These are phyloP conservation scores for Pinus albicaulis DNA, from an alignment of 75 land plant species.

Conservation along the genomic window DNA sequence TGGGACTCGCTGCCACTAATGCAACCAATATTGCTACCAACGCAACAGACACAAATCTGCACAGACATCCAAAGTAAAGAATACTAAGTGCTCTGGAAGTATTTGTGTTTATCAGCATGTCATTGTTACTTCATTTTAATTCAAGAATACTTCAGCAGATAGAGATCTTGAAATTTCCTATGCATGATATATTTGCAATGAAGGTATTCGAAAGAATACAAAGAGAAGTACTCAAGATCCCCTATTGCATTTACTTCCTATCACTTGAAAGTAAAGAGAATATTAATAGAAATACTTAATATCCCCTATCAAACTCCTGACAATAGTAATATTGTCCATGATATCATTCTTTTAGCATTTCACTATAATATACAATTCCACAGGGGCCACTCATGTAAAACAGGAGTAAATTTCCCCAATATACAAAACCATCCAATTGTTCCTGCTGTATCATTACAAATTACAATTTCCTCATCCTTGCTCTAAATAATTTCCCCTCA, in stretches of 20 bases:
- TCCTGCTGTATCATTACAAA: background rate
- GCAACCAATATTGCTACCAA: conserved; percentile 73
- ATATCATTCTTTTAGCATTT: background rate
- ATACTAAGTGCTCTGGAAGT: background rate
- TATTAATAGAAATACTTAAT: no score
- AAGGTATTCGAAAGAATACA: background rate
- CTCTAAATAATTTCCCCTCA: background rate
- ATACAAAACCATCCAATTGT: background rate
- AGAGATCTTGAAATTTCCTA: background rate
- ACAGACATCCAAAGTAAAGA: conserved; percentile 7
- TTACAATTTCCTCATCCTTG: background rate
- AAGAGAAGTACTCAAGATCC: no score
- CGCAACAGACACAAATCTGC: conserved; percentile 73
- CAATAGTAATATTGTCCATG: background rate
- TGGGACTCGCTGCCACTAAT: conserved; percentile 96
- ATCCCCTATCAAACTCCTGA: no score
- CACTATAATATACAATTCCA: background rate
- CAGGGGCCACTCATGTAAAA: background rate
- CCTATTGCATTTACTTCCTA: no score
- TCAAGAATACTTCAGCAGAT: background rate
- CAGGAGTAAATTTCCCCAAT: background rate
- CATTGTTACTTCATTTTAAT: background rate
- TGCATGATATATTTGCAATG: background rate
- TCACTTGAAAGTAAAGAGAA: no score
- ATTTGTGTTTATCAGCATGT: background rate